Percentiles rank a stretch among this genome's conserved stretches.
These are phyloP conservation scores for Lyophyllum semitale DNA, from an alignment of 768 basidiomycete species.

Conservation along the genomic window DNA sequence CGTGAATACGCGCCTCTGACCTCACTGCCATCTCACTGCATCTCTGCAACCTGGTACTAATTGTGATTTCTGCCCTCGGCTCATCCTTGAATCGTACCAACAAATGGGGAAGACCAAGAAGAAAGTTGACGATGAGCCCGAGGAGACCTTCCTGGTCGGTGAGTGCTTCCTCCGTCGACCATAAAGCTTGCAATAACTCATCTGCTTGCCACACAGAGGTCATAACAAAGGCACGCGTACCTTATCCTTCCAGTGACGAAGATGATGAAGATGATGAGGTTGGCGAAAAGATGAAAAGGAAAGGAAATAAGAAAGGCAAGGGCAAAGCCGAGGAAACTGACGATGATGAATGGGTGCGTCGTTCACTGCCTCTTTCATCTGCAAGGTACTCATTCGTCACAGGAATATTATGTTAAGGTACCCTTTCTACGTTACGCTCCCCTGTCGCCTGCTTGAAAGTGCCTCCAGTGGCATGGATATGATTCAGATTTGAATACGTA, in stretches of 20 bases:
- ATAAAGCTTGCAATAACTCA: slow-evolving; percentile 1
- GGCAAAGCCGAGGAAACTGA: slow-evolving; percentile 27
- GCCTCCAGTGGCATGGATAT: slow-evolving; percentile 67
- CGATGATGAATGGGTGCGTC: slow-evolving; percentile 59
- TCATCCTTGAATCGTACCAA: too few species aligned
- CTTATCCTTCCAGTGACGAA: slow-evolving; percentile 16
- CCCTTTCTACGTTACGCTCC: not conserved
- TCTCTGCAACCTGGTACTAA: too few species aligned
- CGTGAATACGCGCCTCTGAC: too few species aligned
- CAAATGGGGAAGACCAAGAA: slow-evolving; percentile 1
- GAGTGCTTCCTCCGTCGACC: slow-evolving; percentile 15
- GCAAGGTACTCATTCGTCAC: slow-evolving; percentile 3
- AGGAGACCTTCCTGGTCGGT: slow-evolving; percentile 49
- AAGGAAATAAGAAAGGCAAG: slow-evolving; percentile 20
- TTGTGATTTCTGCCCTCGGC: too few species aligned
- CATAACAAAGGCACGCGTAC: slow-evolving; percentile 58
- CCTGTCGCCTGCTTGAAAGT: slow-evolving; percentile 1
- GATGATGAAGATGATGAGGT: slow-evolving; percentile 17
- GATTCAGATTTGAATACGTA: slow-evolving; percentile 58
- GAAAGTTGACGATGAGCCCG: slow-evolving; percentile 2
- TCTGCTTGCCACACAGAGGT: slow-evolving; percentile 46
- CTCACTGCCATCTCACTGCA: too few species aligned
- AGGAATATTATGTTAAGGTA: slow-evolving; percentile 77
- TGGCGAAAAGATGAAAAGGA: slow-evolving; percentile 7
- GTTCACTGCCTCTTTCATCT: not conserved